phyloP scores from a whole-genome alignment of 805 yeast species.

The Candida maris region DNA sequence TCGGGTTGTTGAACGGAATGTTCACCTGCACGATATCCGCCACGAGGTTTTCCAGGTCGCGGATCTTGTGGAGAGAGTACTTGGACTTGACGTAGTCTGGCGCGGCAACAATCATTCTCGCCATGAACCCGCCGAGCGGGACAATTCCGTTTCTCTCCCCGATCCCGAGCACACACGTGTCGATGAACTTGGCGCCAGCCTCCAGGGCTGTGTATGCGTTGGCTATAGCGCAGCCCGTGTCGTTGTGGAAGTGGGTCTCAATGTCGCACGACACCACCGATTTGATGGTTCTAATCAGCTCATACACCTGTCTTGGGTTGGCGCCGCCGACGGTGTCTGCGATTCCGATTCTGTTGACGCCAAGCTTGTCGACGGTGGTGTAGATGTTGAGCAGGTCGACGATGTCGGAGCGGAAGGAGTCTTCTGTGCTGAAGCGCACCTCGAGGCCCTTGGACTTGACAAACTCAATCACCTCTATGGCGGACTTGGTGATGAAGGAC shows the following conservation, averaged over 20 bases:
- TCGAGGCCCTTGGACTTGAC: constrained; percentile 60
- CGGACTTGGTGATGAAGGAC: constrained; percentile 54
- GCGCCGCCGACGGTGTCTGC: constrained; percentile 66
- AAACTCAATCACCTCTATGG: constrained; percentile 56
- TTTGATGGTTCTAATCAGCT: constrained; percentile 53
- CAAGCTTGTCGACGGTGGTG: constrained; percentile 58
- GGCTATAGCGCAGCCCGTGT: constrained; percentile 62
- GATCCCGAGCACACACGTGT: constrained; percentile 56
- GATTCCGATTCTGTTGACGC: constrained; percentile 60
- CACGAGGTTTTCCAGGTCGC: constrained; percentile 56
- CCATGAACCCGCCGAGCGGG: constrained; percentile 60
- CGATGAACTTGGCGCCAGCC: constrained; percentile 59
- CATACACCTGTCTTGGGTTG: constrained; percentile 60
- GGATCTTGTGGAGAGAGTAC: constrained; percentile 51
- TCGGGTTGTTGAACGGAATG: constrained; percentile 59
- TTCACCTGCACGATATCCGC: constrained; percentile 59
- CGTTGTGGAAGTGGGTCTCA: constrained; percentile 61
- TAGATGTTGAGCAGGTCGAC: constrained; percentile 57
- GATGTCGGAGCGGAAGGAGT: constrained; percentile 57
- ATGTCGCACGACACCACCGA: constrained; percentile 57
- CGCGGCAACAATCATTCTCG: constrained; percentile 60
- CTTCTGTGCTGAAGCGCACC: constrained; percentile 56
- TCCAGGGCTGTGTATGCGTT: constrained; percentile 61
- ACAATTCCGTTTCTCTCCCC: constrained; percentile 65
- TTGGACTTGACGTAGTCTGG: constrained; percentile 56